Evolutionary conservation across 805 yeast species (phyloP).

Genomic region (Barnettozyma salicaria): DNA sequence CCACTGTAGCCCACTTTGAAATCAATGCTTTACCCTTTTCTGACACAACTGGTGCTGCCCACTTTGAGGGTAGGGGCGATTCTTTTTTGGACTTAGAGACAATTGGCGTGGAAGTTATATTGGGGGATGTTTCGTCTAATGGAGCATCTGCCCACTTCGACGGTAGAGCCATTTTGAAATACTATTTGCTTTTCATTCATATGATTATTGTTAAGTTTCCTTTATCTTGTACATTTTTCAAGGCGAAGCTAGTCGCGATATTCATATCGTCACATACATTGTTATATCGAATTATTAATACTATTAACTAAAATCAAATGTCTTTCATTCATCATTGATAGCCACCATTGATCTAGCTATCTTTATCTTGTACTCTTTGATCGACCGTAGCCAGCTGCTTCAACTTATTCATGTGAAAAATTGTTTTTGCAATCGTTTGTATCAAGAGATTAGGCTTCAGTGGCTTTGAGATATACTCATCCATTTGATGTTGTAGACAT

Average conservation of each 20-base stretch:
- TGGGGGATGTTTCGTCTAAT: not conserved
- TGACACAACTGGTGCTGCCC: conserved; percentile 18
- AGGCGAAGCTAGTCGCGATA: no score
- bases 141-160: conserved; percentile 24
- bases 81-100: conserved; percentile 17
- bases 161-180: conserved; percentile 9
- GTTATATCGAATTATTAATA: not conserved
- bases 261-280: no score
- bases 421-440: conserved; percentile 81
- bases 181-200: not conserved
- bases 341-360: no score
- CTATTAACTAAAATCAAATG: not conserved
- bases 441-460: conserved; percentile 75
- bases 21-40: conserved; percentile 13
- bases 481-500: conserved; percentile 86
- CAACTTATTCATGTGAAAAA: conserved; percentile 59
- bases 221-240: no score
- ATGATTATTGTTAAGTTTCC: no score
- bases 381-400: conserved; percentile 36
- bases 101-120: not conserved
- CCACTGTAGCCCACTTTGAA: conserved; percentile 13
- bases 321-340: not conserved
- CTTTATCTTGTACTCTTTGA: conserved; percentile 13
- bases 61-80: conserved; percentile 18
- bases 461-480: conserved; percentile 84